Base-by-base conservation (phyloP, 192 early-diverging fungal species). In the Jimgerdemannia flammicorona region DNA sequence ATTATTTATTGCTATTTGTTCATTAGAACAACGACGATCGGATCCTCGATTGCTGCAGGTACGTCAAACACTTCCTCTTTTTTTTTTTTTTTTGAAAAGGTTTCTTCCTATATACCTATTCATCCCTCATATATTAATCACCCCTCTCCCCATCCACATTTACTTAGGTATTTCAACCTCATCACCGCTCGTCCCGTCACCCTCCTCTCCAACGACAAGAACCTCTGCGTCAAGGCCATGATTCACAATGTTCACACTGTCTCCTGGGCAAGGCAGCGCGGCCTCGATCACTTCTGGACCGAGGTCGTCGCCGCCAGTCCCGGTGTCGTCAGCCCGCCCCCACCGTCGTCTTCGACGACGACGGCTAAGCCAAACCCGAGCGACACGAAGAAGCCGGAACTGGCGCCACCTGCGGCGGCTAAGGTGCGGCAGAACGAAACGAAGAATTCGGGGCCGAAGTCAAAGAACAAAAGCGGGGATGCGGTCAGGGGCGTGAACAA, bases 31-130 rank as follows among this genome's bases (percentile, higher is more conserved):
- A 85, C 44, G 89, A 90, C 54, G 89, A 90, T 65, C 72, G 75
- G 40, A 90, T 90, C 70, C 70, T 90, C 8, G 86, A 88, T 66
- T 90, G 89, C 66, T 90, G 89, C 70, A 75, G 83, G 70, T 88
- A 80, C 20, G 77, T 83, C 49, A 17, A 59, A n/a, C n/a, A n/a
- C n/a, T n/a, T n/a, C n/a, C n/a, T n/a, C n/a, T 29, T 29, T 29
- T 29, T 29, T 29, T 29, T 29, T 29, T 29, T 29, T 29, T 29
- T 29, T 29, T 29, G 11, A 41, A 39, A 10, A 44, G 20, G n/a
- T 40, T 10, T 44, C n/a, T 67, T 73, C 6, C 65, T 19, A 3
- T 3, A 6, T 73, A 73, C 14, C 40, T 20, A 41, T 59, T 29
- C 29, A n/a, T n/a, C n/a, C n/a, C n/a, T n/a, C n/a, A 29, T 29